These are phyloP conservation scores for Calonectria honghensis DNA, from an alignment of 2,329 filamentous ascomycete genomes.

Conservation along the genomic window DNA sequence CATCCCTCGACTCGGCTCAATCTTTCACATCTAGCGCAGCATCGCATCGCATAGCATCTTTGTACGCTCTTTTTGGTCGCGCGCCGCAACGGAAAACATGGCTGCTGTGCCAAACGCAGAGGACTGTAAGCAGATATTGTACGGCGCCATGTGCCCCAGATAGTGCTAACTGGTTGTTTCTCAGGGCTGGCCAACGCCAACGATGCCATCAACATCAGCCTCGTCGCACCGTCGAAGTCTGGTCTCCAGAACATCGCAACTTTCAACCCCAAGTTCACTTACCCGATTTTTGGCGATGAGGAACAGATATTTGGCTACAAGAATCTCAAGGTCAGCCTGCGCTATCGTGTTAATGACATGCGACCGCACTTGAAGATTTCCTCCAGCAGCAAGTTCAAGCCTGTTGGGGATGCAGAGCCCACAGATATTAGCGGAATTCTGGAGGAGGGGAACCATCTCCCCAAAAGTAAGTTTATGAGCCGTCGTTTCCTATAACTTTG, in stretches of 20 bases:
- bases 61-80: not conserved
- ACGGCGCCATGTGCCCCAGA: conserved; percentile 19
- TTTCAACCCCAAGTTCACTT: conserved; percentile 92
- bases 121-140: conserved; percentile 57
- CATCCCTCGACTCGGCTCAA: conserved; percentile 18
- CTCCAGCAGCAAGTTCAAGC: conserved; percentile 82
- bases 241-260: conserved; percentile 75
- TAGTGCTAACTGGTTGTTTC: conserved; percentile 44
- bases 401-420: conserved; percentile 80
- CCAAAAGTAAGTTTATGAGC: conserved; percentile 72
- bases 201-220: conserved; percentile 77
- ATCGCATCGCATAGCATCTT: conserved; percentile 28
- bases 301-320: conserved; percentile 95
- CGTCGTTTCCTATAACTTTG: conserved; percentile 13
- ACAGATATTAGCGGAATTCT: conserved; percentile 81
- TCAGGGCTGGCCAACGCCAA: conserved; percentile 77
- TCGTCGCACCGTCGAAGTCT: conserved; percentile 70
- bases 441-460: conserved; percentile 79
- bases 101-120: conserved; percentile 56
- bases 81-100: conserved; percentile 50
- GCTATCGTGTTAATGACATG: conserved; percentile 82
- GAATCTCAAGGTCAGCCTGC: conserved; percentile 84
- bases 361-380: conserved; percentile 83
- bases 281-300: conserved; percentile 94
- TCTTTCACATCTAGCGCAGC: not conserved